Evolutionary conservation across 129 eudicot genomes (phyloP), one percentile per base, ranked within the genome.

Genomic region (Tanacetum coccineum): DNA sequence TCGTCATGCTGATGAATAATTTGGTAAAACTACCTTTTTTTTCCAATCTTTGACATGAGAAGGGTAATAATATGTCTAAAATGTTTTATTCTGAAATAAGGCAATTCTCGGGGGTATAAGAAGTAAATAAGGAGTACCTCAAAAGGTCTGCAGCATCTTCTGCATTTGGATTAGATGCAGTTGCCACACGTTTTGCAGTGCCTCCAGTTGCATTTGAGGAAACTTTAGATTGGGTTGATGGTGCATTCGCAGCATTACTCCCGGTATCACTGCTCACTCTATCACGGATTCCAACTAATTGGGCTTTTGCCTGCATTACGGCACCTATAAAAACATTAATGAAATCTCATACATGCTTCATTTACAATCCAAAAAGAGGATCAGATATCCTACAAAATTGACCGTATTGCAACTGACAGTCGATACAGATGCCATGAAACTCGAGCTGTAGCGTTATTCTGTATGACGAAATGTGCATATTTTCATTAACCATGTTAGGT

Each of bases 221-320:
- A 55, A 67, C 75, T 59, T 53, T 70, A 10, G 82, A 13, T 58
- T 79, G 81, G 45, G 55, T 64, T 36, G 81, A 30, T 50, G 42
- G 42, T 36, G 2, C 42, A 36, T 36, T 36, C 42, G 10, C 42
- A 36, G 79, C 40, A 50, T 71, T 80, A 60, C 78, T 83, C 70
- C 75, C 90, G 26, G 74, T 78, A 81, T 93, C 99, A 12, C 95
- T 93, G 77, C 99, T 84, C 54, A 93, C 99, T 79, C 99, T 87
- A 67, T 93, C 96, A 74, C 81, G 96, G 52, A 89, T 84, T 26
- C 99, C 99, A 64, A 81, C 90, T 75, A 93, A 68, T 20, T 86
- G 96, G 42, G 99, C 82, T 75, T 86, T 93, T 48, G 99, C 84
- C 83, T 93, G 92, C 80, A 89, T 46, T 51, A 89, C 95, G 17